Conservation (phyloP, 352 stramenopile genomes). For the Phytophthora pseudosyringae region DNA sequence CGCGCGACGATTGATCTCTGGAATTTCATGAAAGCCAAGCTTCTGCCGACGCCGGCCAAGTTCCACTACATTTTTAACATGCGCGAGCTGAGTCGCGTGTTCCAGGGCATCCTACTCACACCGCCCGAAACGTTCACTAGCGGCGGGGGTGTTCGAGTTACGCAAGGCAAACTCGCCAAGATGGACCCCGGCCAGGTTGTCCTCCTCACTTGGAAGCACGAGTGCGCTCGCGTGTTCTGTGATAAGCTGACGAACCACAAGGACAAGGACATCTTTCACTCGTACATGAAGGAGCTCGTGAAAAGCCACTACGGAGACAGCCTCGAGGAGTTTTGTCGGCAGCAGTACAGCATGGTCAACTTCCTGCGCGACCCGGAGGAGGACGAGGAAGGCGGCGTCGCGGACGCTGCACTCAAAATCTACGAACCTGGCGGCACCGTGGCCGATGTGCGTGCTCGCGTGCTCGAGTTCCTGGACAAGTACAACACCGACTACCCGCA, state of each 20-base stretch:
- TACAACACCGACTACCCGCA: slow-evolving; percentile 98
- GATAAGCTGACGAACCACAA: slow-evolving; percentile 98
- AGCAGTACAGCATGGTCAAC: slow-evolving; percentile 96
- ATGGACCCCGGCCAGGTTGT: slow-evolving; percentile 93
- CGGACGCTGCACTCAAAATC: slow-evolving; percentile 96
- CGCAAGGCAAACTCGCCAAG: slow-evolving; percentile 87
- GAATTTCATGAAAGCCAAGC: slow-evolving; percentile 97
- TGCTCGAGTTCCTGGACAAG: slow-evolving; percentile 96
- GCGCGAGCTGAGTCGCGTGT: slow-evolving; percentile 97
- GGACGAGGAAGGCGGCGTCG: slow-evolving; percentile 95
- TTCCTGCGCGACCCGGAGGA: slow-evolving; percentile 98
- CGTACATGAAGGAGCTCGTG: slow-evolving; percentile 93
- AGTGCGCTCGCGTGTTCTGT: slow-evolving; percentile 97
- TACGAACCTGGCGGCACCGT: slow-evolving; percentile 97
- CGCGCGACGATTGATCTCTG: slow-evolving; percentile 96
- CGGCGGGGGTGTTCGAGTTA: slow-evolving; percentile 83
- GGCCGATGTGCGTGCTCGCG: slow-evolving; percentile 91
- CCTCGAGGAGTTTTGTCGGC: slow-evolving; percentile 68
- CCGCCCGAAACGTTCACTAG: slow-evolving; percentile 95
- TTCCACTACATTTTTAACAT: slow-evolving; percentile 99
- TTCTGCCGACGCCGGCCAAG: slow-evolving; percentile 97
- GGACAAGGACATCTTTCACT: slow-evolving; percentile 95
- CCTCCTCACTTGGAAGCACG: slow-evolving; percentile 97
- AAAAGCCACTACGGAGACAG: slow-evolving; percentile 92
- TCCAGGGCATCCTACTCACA: slow-evolving; percentile 97